Evolutionary conservation across 2,329 filamentous ascomycete genomes (phyloP), one percentile per base, ranked within the genome.

Genomic region (Ceratocystis huliohia): DNA sequence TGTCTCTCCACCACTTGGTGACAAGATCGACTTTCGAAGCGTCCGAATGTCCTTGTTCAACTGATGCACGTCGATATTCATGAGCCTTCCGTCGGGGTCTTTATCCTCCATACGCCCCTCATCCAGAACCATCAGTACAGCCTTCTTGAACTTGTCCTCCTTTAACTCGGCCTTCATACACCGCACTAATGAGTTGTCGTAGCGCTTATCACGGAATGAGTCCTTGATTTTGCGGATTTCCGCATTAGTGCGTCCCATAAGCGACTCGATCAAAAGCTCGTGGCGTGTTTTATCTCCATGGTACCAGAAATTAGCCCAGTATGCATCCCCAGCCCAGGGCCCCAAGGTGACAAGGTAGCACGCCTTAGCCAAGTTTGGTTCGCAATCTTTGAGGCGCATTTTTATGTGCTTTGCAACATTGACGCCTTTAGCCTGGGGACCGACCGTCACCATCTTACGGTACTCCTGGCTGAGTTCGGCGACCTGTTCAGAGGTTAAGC

Each of bases 301-400:
- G 77, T 96, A 97, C 87, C 91, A 97, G 76, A 91, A 96, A 75
- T 96, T 97, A 68, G 93, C 91, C 92, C 94, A 99, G 80, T 96
- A 96, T 0, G 91, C 90, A 75, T 99, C 94, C 71, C 86, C 88
- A 77, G 96, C 94, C 87, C 91, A 97, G 64, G 83, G 83, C 8
- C 94, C 94, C 0, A 97, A 82, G 0, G 93, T 91, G 1, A 90
- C 92, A 2, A 92, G 86, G 74, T 97, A 96, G 72, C 88, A 91
- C 5, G 89, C 88, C 76, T 97, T 97, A 77, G 92, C 93, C 70
- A 97, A 86, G 71, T 84, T 86, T 3, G 86, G 81, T 65, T 88
- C 82, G 71, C 86, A 83, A 56, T 89, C 86, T 76, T 92, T 91
- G 72, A 92, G 81, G 22, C 85, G 82, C 20, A 83, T 79, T 69